These are phyloP conservation scores for Metschnikowia santaceciliae DNA, from an alignment of 805 yeast genomes.

Conservation along the genomic window DNA sequence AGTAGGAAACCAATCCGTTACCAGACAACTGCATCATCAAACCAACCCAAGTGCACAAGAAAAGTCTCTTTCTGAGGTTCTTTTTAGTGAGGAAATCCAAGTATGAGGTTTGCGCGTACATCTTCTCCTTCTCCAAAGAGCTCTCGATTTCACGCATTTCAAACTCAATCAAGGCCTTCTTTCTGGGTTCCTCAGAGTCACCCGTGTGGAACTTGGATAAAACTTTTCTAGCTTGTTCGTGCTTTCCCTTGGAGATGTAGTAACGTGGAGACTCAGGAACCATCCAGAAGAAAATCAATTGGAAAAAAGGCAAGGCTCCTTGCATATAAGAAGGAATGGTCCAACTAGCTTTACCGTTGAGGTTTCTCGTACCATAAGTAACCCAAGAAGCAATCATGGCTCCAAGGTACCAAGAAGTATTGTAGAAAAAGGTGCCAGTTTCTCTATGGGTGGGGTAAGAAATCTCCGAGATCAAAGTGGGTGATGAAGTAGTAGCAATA, in stretches of 20 bases:
- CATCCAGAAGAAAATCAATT: constrained; percentile 19
- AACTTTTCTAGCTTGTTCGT: constrained; percentile 41
- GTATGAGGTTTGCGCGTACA: constrained; percentile 31
- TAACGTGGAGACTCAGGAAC: constrained; percentile 52
- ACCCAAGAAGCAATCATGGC: constrained; percentile 53
- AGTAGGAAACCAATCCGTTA: constrained; percentile 50
- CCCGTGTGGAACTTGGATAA: constrained; percentile 41
- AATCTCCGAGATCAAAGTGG: constrained; percentile 49
- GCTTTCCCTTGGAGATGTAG: constrained; percentile 37
- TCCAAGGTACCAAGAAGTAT: constrained; percentile 51
- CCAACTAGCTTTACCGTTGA: constrained; percentile 38
- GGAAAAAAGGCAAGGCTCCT: constrained; percentile 44
- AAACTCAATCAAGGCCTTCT: constrained; percentile 18
- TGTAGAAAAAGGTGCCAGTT: constrained; percentile 37
- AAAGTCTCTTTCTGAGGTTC: constrained; percentile 40
- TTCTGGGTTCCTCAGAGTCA: constrained; percentile 24
- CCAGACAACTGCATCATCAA: constrained; percentile 46
- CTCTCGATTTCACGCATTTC: constrained; percentile 24
- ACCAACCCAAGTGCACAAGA: constrained; percentile 31
- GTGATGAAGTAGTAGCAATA: constrained; percentile 41
- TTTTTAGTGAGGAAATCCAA: constrained; percentile 35
- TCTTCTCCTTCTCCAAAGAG: constrained; percentile 36
- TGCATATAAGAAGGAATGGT: constrained; percentile 53
- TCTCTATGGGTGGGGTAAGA: constrained; percentile 44
- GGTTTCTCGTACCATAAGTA: constrained; percentile 42